Conservation (phyloP, 2,329 filamentous ascomycete species). For the Claviceps arundinis region DNA sequence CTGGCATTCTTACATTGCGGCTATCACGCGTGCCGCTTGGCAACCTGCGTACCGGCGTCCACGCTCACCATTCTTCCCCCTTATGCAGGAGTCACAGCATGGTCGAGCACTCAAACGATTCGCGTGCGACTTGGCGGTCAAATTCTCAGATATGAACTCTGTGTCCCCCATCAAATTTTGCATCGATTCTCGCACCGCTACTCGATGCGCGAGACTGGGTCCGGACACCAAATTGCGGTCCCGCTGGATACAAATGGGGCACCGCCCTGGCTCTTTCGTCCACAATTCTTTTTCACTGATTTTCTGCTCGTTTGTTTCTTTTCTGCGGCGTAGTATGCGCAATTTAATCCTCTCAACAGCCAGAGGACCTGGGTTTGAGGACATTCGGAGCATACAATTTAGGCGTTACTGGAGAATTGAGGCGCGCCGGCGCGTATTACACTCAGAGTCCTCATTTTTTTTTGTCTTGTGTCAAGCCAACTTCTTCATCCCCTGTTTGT, state of each 20-base stretch:
- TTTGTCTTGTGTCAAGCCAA: not conserved
- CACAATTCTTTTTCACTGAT: not conserved
- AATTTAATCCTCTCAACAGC: not conserved
- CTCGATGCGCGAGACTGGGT: not conserved
- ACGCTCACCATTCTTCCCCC: too few species aligned
- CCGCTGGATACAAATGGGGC: not conserved
- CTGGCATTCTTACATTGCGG: not conserved
- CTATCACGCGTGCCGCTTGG: not conserved
- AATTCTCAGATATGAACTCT: too few species aligned
- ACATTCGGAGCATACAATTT: not conserved
- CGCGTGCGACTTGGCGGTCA: too few species aligned
- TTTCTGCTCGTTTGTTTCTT: not conserved
- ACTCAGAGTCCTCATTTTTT: not conserved
- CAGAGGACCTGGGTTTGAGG: not conserved
- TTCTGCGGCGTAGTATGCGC: not conserved
- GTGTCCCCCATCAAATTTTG: not conserved
- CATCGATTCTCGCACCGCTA: not conserved
- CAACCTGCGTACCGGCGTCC: not conserved
- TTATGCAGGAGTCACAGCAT: not conserved
- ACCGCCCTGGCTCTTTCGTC: not conserved
- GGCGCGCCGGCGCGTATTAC: not conserved
- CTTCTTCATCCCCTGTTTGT: not conserved
- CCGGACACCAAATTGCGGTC: not conserved
- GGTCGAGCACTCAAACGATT: not conserved
- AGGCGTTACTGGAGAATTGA: not conserved